Evolutionary conservation across 2,329 filamentous ascomycete species (phyloP), one percentile per base, ranked within the genome.

Genomic region (Zasmidium cellare): DNA sequence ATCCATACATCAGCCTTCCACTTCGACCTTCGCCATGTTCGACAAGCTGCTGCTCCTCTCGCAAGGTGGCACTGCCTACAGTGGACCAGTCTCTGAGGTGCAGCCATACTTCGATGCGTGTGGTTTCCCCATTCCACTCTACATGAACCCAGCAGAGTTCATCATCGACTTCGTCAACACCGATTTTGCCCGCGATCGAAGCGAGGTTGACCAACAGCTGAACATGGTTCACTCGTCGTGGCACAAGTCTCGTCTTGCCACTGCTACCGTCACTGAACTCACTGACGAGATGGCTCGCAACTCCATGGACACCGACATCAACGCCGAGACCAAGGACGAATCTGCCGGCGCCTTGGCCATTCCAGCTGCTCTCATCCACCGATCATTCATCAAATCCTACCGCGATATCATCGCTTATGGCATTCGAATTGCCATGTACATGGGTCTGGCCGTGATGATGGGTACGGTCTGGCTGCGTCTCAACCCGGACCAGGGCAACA

Each of bases 1-100:
- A 3, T 91, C 88, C 41, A 94, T 96, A 60, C 91, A 96, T 71
- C 91, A 96, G 69, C 91, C 91, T 0, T 93, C 90, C 0, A 90
- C 89, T 0, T 82, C 86, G 0, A 92, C 89, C 0, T 96, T 91
- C 66, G 82, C 87, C 61, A 82, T 92, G 12, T 96, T 96, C 65
- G 90, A 96, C 71, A 90, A 89, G 70, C 77, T 96, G 0, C 77
- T 90, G 38, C 80, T 96, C 1, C 79, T 96, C 0, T 92, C 90
- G 0, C 77, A 77, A 2, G 91, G 90, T 18, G 83, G 81, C 56
- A 84, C 87, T 0, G 87, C 87, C 63, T 96, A 92, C 74, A 90
- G 88, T 62, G 91, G 91, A 0, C 77, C 84, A 0, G 77, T 90
- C 1, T 61, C 72, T 7, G 75, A 77, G 1, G 80, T 90, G 3